These are phyloP conservation scores for Barnettozyma siamensis DNA, from an alignment of 805 yeast species.

Conservation along the genomic window DNA sequence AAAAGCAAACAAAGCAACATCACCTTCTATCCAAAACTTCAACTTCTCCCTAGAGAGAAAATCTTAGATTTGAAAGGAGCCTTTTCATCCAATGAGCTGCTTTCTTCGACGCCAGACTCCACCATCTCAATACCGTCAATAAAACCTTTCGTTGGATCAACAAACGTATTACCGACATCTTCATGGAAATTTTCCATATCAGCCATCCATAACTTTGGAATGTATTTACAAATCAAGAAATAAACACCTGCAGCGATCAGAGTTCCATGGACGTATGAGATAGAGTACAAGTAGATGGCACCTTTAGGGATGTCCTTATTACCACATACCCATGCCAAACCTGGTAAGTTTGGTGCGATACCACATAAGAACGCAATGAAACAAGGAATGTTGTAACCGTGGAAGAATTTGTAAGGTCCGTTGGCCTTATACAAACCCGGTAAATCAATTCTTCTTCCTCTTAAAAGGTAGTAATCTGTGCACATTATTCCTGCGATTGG, in stretches of 20 bases:
- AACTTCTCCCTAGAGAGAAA: neutral
- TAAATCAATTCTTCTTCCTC: slow-evolving; percentile 60
- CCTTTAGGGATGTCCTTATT: slow-evolving; percentile 62
- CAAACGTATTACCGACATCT: slow-evolving; percentile 19
- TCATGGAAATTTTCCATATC: slow-evolving; percentile 16
- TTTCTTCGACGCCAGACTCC: slow-evolving; percentile 8
- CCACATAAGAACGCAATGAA: slow-evolving; percentile 51
- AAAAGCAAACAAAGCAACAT: neutral
- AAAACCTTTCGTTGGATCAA: slow-evolving; percentile 11
- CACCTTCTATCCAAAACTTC: too few relatives aligned
- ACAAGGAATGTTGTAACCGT: slow-evolving; percentile 78
- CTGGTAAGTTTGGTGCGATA: slow-evolving; percentile 34
- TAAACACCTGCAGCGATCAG: slow-evolving; percentile 43
- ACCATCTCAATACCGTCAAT: slow-evolving; percentile 12
- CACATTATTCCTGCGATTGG: slow-evolving; percentile 70
- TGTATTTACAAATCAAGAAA: slow-evolving; percentile 38
- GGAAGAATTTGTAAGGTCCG: slow-evolving; percentile 47
- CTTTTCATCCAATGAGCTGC: slow-evolving; percentile 1
- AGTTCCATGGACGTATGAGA: slow-evolving; percentile 54
- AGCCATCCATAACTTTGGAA: slow-evolving; percentile 33
- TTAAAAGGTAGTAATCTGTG: slow-evolving; percentile 52
- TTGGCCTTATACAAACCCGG: slow-evolving; percentile 52
- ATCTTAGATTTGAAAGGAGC: neutral
- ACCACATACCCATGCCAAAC: slow-evolving; percentile 47
- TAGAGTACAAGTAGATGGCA: slow-evolving; percentile 57